Conservation (phyloP, 225 moss, liverwort and hornwort genomes). For the Physcomitrium patens region DNA sequence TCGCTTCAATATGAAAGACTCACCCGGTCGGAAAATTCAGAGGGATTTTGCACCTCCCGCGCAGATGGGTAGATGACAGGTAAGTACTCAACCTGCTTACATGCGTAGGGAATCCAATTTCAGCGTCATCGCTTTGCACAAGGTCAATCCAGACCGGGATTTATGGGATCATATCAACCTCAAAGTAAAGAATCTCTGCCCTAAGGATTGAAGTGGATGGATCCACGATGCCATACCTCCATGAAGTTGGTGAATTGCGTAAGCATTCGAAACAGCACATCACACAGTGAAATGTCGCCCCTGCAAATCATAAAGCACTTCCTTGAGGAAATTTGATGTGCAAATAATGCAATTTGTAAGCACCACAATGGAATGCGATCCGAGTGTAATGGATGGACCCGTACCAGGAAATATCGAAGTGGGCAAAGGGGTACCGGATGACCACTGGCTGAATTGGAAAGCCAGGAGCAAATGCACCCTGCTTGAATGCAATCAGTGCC, state of each 20-base stretch:
- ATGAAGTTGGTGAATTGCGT: constrained; percentile 84
- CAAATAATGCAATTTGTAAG: constrained; percentile 10
- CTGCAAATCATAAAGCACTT: constrained; percentile 39
- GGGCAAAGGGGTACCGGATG: constrained; percentile 82
- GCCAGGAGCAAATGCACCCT: constrained; percentile 89
- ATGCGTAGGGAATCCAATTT: constrained; percentile 6
- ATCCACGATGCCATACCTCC: constrained; percentile 64
- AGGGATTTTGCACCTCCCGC: constrained; percentile 63
- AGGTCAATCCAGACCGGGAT: background rate
- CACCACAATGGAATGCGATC: constrained; percentile 4
- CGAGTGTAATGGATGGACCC: constrained; percentile 7
- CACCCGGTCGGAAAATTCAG: constrained; percentile 71
- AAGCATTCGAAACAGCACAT: constrained; percentile 78
- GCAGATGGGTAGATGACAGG: constrained; percentile 76
- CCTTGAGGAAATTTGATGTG: constrained; percentile 8
- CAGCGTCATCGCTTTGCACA: background rate
- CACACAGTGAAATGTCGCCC: constrained; percentile 73
- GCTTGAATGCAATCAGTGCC: constrained; percentile 81
- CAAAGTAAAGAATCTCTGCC: constrained; percentile 1
- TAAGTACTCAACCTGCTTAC: constrained; percentile 80
- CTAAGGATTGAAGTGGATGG: constrained; percentile 6
- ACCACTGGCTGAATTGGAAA: constrained; percentile 91
- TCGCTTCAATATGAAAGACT: background rate
- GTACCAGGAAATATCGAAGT: constrained; percentile 71
- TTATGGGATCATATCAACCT: constrained; percentile 12